Percentiles rank a stretch among this genome's conserved stretches.
These are phyloP conservation scores for Corylus heterophylla DNA, from an alignment of 306 rosid genomes.

Conservation along the genomic window DNA sequence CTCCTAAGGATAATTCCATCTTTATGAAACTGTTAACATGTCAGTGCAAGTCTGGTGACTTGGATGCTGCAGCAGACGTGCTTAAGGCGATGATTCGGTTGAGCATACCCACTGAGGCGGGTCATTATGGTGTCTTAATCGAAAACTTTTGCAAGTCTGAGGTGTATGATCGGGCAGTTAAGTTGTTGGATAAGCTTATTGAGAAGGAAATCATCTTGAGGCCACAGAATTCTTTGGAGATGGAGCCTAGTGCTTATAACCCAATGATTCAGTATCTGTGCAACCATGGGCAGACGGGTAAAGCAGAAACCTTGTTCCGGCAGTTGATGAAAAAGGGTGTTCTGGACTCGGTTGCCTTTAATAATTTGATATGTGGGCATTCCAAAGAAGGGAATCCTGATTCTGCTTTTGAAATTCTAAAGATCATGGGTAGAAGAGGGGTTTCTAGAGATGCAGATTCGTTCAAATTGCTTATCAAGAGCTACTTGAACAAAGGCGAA, in stretches of 20 bases:
- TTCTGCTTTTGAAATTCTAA: conserved; percentile 75
- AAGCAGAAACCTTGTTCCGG: conserved; percentile 76
- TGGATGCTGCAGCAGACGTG: conserved; percentile 82
- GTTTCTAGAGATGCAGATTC: conserved; percentile 71
- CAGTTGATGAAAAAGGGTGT: conserved; percentile 87
- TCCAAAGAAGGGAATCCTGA: conserved; percentile 90
- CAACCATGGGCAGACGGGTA: conserved; percentile 63
- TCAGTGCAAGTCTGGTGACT: conserved; percentile 69
- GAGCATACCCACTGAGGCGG: conserved; percentile 87
- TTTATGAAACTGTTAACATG: conserved; percentile 54
- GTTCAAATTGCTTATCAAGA: conserved; percentile 65
- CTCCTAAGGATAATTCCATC: conserved; percentile 77
- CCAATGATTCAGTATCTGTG: conserved; percentile 72
- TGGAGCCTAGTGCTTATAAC: conserved; percentile 78
- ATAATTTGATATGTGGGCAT: conserved; percentile 75
- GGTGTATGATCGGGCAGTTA: conserved; percentile 64
- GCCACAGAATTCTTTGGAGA: conserved; percentile 60
- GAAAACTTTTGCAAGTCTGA: conserved; percentile 78
- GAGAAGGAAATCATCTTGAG: conserved; percentile 76
- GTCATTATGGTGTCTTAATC: conserved; percentile 79
- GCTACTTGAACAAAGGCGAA: conserved; percentile 83
- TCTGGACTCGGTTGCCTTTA: conserved; percentile 69
- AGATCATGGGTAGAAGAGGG: conserved; percentile 83
- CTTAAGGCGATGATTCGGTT: conserved; percentile 70
- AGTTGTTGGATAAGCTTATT: conserved; percentile 72